phyloP scores from a whole-genome alignment of 495 filamentous ascomycete species.

The Entonaema liquescens region DNA sequence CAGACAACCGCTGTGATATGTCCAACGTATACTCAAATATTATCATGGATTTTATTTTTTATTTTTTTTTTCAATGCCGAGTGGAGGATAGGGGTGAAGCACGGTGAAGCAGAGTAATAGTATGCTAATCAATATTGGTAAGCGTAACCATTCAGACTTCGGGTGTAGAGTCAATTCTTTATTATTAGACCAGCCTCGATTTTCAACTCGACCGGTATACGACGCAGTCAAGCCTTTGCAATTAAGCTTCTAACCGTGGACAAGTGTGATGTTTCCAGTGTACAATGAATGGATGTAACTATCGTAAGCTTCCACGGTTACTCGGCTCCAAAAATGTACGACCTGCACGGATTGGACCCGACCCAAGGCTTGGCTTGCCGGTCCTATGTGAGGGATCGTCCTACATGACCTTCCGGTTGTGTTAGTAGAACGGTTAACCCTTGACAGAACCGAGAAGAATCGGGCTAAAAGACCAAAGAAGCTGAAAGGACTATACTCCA shows the following conservation, averaged over 20 bases:
- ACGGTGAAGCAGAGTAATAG: neutral
- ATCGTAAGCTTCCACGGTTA: conserved; percentile 11
- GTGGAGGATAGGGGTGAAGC: neutral
- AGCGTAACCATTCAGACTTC: conserved; percentile 14
- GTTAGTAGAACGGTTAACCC: conserved; percentile 7
- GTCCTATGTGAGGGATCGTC: conserved; percentile 6
- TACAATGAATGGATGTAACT: neutral
- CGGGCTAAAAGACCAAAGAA: neutral
- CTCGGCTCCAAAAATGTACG: conserved; percentile 9
- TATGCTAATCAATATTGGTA: conserved; percentile 4
- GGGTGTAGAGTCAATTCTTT: conserved; percentile 14
- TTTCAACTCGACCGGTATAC: conserved; percentile 1
- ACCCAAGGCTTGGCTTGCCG: neutral
- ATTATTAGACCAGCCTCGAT: conserved; percentile 35
- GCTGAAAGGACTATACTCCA: too few relatives aligned
- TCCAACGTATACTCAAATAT: conserved; percentile 13
- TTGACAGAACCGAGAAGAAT: conserved; percentile 11
- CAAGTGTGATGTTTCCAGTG: conserved; percentile 17
- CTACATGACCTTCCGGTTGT: conserved; percentile 21
- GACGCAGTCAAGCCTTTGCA: conserved; percentile 21
- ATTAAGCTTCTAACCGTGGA: conserved; percentile 33
- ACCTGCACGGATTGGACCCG: neutral
- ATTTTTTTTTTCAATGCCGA: conserved; percentile 8
- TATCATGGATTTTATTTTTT: neutral
- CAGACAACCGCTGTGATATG: conserved; percentile 37